A percentile compares a stretch with the other conserved stretches of the same genome.
Evolutionary conservation across 164 flowering plant genomes (phyloP).

Genomic region (Pachysandra terminalis): DNA sequence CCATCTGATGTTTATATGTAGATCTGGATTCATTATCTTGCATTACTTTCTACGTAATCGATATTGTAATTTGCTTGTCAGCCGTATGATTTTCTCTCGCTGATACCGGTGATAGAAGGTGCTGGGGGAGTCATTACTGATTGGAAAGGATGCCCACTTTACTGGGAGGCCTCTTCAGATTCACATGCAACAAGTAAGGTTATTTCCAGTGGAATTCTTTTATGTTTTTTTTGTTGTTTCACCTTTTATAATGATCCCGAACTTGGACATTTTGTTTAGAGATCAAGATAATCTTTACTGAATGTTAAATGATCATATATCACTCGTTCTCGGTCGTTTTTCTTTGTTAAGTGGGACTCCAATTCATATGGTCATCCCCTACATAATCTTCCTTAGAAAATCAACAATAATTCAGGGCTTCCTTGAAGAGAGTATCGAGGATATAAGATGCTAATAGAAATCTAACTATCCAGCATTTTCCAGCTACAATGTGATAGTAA

Average conservation of each 20-base stretch:
- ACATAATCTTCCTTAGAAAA: no score
- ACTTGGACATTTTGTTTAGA: no score
- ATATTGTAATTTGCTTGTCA: slow-evolving; percentile 22
- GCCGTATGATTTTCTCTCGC: slow-evolving; percentile 94
- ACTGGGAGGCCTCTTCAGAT: slow-evolving; percentile 79
- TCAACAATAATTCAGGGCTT: no score
- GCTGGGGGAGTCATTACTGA: slow-evolving; percentile 93
- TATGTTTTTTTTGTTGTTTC: not conserved
- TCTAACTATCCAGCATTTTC: no score
- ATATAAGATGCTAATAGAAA: no score
- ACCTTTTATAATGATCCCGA: not conserved
- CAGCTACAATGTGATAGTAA: no score
- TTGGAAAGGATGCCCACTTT: slow-evolving; percentile 75
- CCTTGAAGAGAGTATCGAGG: no score
- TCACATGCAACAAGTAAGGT: slow-evolving; percentile 62
- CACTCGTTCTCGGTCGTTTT: not conserved
- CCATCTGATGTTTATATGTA: no score
- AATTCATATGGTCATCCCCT: no score
- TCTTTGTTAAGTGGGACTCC: not conserved
- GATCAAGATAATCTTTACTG: no score
- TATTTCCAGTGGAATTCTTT: not conserved
- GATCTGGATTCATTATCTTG: no score
- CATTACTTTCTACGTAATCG: not conserved
- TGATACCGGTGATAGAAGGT: slow-evolving; percentile 90
- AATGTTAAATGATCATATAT: not conserved